Base-by-base conservation (phyloP, 2,329 filamentous ascomycete species). In the Phyllosticta ampelicida region DNA sequence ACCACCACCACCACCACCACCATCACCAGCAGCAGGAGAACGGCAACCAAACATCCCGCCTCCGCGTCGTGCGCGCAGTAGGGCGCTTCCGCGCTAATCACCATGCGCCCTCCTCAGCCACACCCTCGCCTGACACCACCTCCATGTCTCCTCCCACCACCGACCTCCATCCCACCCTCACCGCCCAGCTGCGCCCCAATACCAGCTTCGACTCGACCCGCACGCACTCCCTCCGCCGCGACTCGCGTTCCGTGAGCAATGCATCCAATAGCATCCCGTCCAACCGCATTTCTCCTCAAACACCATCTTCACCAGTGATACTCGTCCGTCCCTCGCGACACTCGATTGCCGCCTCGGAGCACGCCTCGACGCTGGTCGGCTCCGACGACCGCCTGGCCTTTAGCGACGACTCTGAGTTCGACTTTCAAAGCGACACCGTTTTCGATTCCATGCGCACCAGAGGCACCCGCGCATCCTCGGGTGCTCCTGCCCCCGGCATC, bases 371-470 rank as follows among this genome's bases (percentile, higher is more conserved):
- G 26, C 77, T 86, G 62, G 81, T 83, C 61, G 85, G 84, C 60
- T 89, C 85, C 26, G 87, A 90, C 64, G 80, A 82, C 66, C 81
- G 82, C 63, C 80, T 85, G 63, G 76, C 74, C n/a, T 89, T 83
- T 10, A 81, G 81, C 20, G 87, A 90, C 60, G 87, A 90, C 58
- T 86, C 89, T 65, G 87, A 90, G 65, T 85, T 83, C n/a, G 87
- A 90, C 68, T 83, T 86, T 66, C 86, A 84, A 72, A 90, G 86
- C 69, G 87, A 91, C 65, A 88, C 84, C 18, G 78, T 87, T 58
- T 90, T 84, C 70, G 88, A 91, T 74, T 90, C 87, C 28, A 73
- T 90, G 63, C 84, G 86, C 56, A 90, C 87, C 16, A 78, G 81
- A 60, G 85, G 81, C 48, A 89, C 86, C 9, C 80, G 81, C 61